Conservation (phyloP, 1,139 yeast genomes). For the Hyphopichia burtonii region DNA sequence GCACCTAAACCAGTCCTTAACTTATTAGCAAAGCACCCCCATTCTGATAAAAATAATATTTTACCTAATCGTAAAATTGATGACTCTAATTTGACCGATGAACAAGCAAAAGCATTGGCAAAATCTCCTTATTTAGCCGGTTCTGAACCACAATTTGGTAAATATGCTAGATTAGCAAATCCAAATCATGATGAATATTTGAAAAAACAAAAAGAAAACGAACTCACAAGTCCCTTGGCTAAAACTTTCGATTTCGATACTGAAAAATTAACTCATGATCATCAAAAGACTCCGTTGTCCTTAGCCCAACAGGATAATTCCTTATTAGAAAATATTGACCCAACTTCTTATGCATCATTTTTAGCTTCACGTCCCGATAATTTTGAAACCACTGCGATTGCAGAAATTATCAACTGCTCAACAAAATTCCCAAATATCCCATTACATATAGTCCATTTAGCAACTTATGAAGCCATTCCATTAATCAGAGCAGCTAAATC, state of each 20-base stretch:
- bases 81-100: slow-evolving; percentile 40
- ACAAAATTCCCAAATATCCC: slow-evolving; percentile 61
- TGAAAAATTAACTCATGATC: slow-evolving; percentile 8
- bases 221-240: slow-evolving; percentile 14
- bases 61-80: slow-evolving; percentile 41
- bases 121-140: slow-evolving; percentile 54
- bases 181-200: slow-evolving; percentile 13
- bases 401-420: slow-evolving; percentile 65
- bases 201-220: slow-evolving; percentile 8
- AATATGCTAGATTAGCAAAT: slow-evolving; percentile 47
- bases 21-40: slow-evolving; percentile 16
- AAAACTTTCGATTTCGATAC: slow-evolving; percentile 10
- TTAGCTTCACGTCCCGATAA: slow-evolving; percentile 84
- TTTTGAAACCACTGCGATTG: slow-evolving; percentile 82
- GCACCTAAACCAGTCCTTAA: slow-evolving; percentile 41
- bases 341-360: slow-evolving; percentile 71
- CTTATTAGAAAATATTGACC: slow-evolving; percentile 49
- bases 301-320: slow-evolving; percentile 47
- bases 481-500: slow-evolving; percentile 64
- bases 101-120: slow-evolving; percentile 53
- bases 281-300: slow-evolving; percentile 33
- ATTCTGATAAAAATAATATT: neutral
- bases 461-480: slow-evolving; percentile 81
- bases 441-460: slow-evolving; percentile 86
- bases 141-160: slow-evolving; percentile 56